phyloP scores from a whole-genome alignment of 2,329 filamentous ascomycete genomes.

The Colletotrichum paranaense region DNA sequence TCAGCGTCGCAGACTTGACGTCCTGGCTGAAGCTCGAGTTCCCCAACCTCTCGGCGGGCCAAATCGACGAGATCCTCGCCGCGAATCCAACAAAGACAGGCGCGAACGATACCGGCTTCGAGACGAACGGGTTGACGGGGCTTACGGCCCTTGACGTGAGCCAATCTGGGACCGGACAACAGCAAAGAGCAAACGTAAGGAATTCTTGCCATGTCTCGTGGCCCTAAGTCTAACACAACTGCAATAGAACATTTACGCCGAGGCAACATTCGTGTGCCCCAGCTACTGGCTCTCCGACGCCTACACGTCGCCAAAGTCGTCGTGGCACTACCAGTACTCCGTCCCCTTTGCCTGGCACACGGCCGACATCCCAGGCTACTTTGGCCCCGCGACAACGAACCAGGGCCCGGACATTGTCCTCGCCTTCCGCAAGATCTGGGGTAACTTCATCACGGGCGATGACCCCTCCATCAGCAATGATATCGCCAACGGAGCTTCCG shows the following conservation, averaged over 20 bases:
- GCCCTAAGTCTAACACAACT: slow-evolving; percentile 42
- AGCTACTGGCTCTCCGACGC: slow-evolving; percentile 66
- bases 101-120: slow-evolving; percentile 33
- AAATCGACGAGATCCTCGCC: slow-evolving; percentile 52
- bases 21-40: slow-evolving; percentile 48
- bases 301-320: slow-evolving; percentile 42
- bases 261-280: slow-evolving; percentile 66
- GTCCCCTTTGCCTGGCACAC: slow-evolving; percentile 53
- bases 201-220: background rate
- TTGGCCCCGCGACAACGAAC: slow-evolving; percentile 42
- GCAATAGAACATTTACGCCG: slow-evolving; percentile 60
- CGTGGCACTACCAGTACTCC: slow-evolving; percentile 62
- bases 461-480: slow-evolving; percentile 51
- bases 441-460: slow-evolving; percentile 56
- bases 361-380: slow-evolving; percentile 50
- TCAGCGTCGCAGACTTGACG: slow-evolving; percentile 51
- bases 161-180: slow-evolving; percentile 61
- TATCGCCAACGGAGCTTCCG: slow-evolving; percentile 42
- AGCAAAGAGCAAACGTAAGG: slow-evolving; percentile 49
- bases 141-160: slow-evolving; percentile 51
- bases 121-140: slow-evolving; percentile 19
- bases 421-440: slow-evolving; percentile 56
- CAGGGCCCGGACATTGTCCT: slow-evolving; percentile 42
- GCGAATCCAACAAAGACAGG: slow-evolving; percentile 41
- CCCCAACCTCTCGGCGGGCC: slow-evolving; percentile 34